Base-by-base conservation (phyloP, 78 protist species). In the Cavenderia fasciculata region DNA sequence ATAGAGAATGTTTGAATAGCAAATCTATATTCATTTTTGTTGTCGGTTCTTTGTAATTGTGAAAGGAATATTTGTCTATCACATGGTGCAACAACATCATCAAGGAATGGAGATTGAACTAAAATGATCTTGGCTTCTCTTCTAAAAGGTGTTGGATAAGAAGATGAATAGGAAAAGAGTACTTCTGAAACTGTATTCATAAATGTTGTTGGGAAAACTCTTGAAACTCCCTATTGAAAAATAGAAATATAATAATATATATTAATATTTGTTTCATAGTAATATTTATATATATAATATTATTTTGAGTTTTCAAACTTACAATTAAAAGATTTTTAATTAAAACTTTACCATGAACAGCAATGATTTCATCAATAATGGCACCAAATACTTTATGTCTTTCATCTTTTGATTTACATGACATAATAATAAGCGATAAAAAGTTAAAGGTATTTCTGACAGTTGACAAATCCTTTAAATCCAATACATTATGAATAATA, bases 401-500 rank as follows among this genome's bases (percentile, higher is more conserved):
- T 19, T 44, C 12, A 8, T 18, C 41, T 11, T 25, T 40, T 46
- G 27, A 33, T 54, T 73, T 73, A 4, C 16, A 33, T 19, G 46
- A 10, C 38, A 71, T 38, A 21, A 82, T 41, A 57, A 34, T 11
- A 31, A 31, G 25, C 18, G 75, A 49, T 21, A 82, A 52, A 29
- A 82, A 68, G 10, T 23, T 18, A 46, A 59, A 68, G 41, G 78
- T 68, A 68, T 68, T 52, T 52, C 59, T 36, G 18, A 52, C 38
- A 0, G 89, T 82, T 18, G 34, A 11, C 0, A 49, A 34, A 68
- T 82, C 77, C n/a, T 68, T 68, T 2, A 62, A 56, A 56, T 68
- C 77, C 25, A 59, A 21, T 36, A 82, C 10, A 68, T 82, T 68
- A 41, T 82, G 72, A 33, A 82, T 68, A 38, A 82, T 82, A 68